Conservation (phyloP, 1,139 yeast genomes). For the Pichia cactophila region DNA sequence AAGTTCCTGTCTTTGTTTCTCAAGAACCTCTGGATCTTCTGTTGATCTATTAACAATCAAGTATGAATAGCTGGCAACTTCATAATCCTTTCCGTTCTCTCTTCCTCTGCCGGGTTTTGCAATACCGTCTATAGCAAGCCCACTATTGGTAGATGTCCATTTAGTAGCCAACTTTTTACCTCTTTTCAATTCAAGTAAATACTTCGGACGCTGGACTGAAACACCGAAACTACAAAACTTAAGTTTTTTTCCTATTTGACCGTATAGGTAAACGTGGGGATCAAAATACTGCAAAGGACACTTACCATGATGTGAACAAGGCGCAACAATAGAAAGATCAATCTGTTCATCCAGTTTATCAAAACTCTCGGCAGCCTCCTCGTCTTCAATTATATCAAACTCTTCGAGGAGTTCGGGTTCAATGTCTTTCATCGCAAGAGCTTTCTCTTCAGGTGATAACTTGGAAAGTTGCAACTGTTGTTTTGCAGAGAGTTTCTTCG, state of each 20-base stretch:
- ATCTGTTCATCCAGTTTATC: conserved; percentile 30
- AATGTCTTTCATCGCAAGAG: conserved; percentile 25
- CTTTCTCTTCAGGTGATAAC: conserved; percentile 15
- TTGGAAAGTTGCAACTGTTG: conserved; percentile 8
- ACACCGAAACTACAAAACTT: conserved; percentile 75
- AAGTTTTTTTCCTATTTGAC: conserved; percentile 53
- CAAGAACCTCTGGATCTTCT: conserved; percentile 34
- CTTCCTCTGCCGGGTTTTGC: conserved; percentile 61
- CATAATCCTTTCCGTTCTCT: conserved; percentile 64
- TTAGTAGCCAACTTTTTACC: conserved; percentile 67
- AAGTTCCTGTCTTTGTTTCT: conserved; percentile 18
- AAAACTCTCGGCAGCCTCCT: conserved; percentile 23
- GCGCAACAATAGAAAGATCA: conserved; percentile 63
- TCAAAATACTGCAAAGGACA: conserved; percentile 83
- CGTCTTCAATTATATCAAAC: conserved; percentile 33
- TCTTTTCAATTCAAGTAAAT: conserved; percentile 69
- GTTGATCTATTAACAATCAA: conserved; percentile 58
- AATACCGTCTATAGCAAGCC: conserved; percentile 44
- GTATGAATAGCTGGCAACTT: conserved; percentile 70
- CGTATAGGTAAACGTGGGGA: conserved; percentile 56
- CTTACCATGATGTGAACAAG: conserved; percentile 81
- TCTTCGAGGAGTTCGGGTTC: conserved; percentile 35
- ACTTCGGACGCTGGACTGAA: conserved; percentile 69
- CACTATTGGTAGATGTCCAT: conserved; percentile 60
- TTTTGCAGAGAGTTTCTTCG: conserved; percentile 25